Evolutionary conservation across 148 eudicot genomes (phyloP).

Genomic region (Drosera capensis): DNA sequence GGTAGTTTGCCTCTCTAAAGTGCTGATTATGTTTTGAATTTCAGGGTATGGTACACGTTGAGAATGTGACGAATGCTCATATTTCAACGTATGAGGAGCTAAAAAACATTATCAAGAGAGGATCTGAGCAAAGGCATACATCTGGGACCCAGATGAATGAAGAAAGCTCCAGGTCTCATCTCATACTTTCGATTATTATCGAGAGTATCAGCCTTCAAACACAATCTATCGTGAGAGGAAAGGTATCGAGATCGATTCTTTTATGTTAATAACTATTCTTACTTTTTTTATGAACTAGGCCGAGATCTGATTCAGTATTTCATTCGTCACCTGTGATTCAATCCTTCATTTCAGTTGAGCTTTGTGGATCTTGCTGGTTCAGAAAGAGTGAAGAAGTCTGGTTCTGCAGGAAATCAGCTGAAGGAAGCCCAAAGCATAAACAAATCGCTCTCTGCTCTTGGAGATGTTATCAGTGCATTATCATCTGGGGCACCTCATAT

Average conservation of each 20-base stretch:
- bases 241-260: conserved; percentile 31
- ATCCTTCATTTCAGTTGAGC: conserved; percentile 44
- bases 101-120: conserved; percentile 57
- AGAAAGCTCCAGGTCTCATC: conserved; percentile 90
- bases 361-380: conserved; percentile 99
- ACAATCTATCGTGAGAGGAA: conserved; percentile 83
- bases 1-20: background rate
- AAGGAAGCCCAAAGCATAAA: conserved; percentile 99
- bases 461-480: conserved; percentile 92
- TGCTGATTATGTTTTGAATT: background rate
- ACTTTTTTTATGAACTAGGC: background rate
- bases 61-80: conserved; percentile 51
- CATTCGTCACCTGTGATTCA: background rate
- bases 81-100: conserved; percentile 65
- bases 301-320: background rate
- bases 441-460: conserved; percentile 93
- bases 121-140: conserved; percentile 86
- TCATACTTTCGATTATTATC: conserved; percentile 71
- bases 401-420: conserved; percentile 72
- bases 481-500: conserved; percentile 80
- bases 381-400: conserved; percentile 91
- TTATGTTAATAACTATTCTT: background rate
- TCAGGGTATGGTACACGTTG: conserved; percentile 94
- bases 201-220: conserved; percentile 97
- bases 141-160: conserved; percentile 98